Conservation (phyloP, 129 eudicot species). For the Pulicaria dysenterica region DNA sequence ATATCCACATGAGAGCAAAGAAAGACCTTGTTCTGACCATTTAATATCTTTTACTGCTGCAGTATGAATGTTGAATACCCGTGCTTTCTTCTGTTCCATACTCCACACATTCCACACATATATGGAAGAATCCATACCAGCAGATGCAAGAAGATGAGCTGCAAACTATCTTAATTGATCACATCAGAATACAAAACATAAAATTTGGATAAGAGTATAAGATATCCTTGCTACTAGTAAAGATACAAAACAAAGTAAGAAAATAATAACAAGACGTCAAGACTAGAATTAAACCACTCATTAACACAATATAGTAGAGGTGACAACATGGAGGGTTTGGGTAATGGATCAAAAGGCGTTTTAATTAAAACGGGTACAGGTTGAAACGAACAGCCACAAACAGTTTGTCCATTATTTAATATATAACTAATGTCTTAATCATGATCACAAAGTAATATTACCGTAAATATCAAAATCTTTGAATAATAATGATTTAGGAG, state of each 20-base stretch:
- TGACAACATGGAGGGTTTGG: neutral
- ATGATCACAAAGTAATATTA: neutral
- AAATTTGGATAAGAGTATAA: neutral
- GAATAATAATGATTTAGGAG: neutral
- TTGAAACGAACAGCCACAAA: neutral
- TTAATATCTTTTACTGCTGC: slow-evolving; percentile 91
- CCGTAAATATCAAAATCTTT: neutral
- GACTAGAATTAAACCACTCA: neutral
- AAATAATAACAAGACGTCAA: neutral
- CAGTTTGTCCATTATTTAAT: neutral
- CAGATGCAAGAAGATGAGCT: slow-evolving; percentile 99
- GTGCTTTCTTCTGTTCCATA: slow-evolving; percentile 55
- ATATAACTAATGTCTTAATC: neutral
- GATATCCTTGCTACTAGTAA: slow-evolving; percentile 11
- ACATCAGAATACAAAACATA: slow-evolving; percentile 34
- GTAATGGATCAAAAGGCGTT: neutral
- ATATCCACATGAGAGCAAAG: slow-evolving; percentile 87
- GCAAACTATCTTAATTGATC: slow-evolving; percentile 52
- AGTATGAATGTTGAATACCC: slow-evolving; percentile 53
- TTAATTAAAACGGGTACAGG: neutral
- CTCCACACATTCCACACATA: slow-evolving; percentile 93
- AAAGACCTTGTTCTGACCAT: slow-evolving; percentile 78
- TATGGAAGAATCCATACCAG: slow-evolving; percentile 83
- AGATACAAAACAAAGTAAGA: neutral
- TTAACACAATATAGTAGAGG: neutral